Conservation (phyloP, 257 asterid genomes). For the Rhazya stricta region DNA sequence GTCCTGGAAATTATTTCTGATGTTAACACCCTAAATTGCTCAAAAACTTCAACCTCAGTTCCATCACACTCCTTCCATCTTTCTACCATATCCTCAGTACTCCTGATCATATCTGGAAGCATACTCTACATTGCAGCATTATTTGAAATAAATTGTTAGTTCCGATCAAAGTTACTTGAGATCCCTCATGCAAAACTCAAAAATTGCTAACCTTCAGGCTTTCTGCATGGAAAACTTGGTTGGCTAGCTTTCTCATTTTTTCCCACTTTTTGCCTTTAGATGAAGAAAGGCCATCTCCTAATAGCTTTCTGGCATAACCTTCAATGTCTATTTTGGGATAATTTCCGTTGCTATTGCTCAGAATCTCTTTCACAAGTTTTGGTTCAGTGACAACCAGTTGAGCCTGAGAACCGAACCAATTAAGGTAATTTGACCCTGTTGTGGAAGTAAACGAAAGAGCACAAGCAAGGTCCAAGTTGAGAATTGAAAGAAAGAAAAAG, state of each 20-base stretch:
- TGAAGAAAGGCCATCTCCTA: slow-evolving; percentile 64
- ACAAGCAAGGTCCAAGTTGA: not conserved
- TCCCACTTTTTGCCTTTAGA: slow-evolving; percentile 65
- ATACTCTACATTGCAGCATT: slow-evolving; percentile 30
- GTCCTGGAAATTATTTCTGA: slow-evolving; percentile 62
- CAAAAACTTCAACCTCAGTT: slow-evolving; percentile 52
- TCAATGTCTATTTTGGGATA: slow-evolving; percentile 60
- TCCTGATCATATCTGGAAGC: slow-evolving; percentile 48
- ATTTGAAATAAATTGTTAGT: not conserved
- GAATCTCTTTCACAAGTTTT: slow-evolving; percentile 48
- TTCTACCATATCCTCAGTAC: slow-evolving; percentile 49
- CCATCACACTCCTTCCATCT: slow-evolving; percentile 42
- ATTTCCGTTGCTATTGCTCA: slow-evolving; percentile 38
- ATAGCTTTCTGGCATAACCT: slow-evolving; percentile 50
- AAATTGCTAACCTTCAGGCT: slow-evolving; percentile 40
- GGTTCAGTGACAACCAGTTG: slow-evolving; percentile 56
- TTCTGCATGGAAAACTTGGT: slow-evolving; percentile 50
- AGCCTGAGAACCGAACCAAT: slow-evolving; percentile 54
- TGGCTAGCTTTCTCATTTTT: slow-evolving; percentile 54
- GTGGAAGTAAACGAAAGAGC: not conserved
- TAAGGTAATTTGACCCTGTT: slow-evolving; percentile 44
- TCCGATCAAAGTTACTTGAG: not conserved
- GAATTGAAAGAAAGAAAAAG: not conserved
- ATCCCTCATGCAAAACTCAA: no score
- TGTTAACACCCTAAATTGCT: slow-evolving; percentile 48